phyloP scores from a whole-genome alignment of 2,329 filamentous ascomycete genomes.

The Exophiala phaeomuriformis region DNA sequence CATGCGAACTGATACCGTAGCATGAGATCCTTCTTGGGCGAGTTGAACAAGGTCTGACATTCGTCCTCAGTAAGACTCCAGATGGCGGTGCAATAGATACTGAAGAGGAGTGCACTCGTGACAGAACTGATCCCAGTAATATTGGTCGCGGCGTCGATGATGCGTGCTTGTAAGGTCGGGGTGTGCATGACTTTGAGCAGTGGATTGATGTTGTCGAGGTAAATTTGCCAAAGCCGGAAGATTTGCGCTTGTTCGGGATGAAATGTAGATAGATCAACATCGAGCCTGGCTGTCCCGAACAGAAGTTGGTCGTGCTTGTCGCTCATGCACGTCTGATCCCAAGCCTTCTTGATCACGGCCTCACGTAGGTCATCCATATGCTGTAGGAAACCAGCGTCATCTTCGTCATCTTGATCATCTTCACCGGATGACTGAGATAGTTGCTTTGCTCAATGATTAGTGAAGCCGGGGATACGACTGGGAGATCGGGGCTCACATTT shows the following conservation, averaged over 20 bases:
- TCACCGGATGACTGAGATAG: background rate
- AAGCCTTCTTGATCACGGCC: slow-evolving; percentile 39
- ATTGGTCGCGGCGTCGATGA: slow-evolving; percentile 56
- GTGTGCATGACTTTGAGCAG: slow-evolving; percentile 62
- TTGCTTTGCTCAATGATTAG: slow-evolving; percentile 21
- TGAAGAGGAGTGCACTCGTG: slow-evolving; percentile 62
- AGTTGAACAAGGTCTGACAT: slow-evolving; percentile 38
- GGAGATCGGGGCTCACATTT: slow-evolving; percentile 31
- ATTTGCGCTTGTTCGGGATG: slow-evolving; percentile 58
- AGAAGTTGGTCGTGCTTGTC: slow-evolving; percentile 45
- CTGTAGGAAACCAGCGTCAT: slow-evolving; percentile 31
- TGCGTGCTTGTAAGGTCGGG: slow-evolving; percentile 55
- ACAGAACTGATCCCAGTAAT: slow-evolving; percentile 48
- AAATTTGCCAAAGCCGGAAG: slow-evolving; percentile 54
- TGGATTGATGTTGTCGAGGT: slow-evolving; percentile 62
- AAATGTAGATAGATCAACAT: slow-evolving; percentile 42
- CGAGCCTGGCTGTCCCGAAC: slow-evolving; percentile 41
- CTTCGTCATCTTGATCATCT: slow-evolving; percentile 27
- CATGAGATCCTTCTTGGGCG: slow-evolving; percentile 36
- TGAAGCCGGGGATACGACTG: background rate
- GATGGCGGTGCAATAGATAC: slow-evolving; percentile 56
- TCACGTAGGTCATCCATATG: slow-evolving; percentile 32
- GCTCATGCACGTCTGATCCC: slow-evolving; percentile 36
- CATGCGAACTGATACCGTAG: slow-evolving; percentile 40
- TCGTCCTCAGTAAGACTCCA: slow-evolving; percentile 51